These are phyloP conservation scores for Ustilago cynodontis DNA, from an alignment of 1,284 basidiomycete genomes.

Conservation along the genomic window DNA sequence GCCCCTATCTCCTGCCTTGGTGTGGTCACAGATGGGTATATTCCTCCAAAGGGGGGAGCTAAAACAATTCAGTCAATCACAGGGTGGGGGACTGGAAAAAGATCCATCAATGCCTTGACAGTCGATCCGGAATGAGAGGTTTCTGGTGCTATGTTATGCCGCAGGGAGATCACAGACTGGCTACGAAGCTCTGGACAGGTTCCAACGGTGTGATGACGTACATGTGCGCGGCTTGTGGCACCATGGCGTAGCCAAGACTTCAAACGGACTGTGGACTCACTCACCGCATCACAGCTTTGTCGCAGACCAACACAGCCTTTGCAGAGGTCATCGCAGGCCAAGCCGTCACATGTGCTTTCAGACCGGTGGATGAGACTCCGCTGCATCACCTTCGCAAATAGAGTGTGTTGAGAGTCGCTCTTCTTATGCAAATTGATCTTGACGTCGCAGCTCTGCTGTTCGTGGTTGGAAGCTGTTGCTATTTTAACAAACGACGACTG, in stretches of 20 bases:
- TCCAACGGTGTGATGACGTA: conserved; percentile 16
- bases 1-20: too few species aligned
- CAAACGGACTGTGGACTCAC: not conserved
- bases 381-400: not conserved
- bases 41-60: too few species aligned
- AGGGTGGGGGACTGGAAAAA: not conserved
- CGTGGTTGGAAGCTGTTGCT: too few species aligned
- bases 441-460: not conserved
- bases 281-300: conserved; percentile 2
- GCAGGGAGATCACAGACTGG: too few species aligned
- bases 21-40: too few species aligned
- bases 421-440: not conserved
- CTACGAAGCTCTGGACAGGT: too few species aligned
- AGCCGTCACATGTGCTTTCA: conserved; percentile 6
- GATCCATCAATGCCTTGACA: not conserved
- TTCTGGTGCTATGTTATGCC: too few species aligned
- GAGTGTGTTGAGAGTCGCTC: not conserved
- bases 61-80: too few species aligned
- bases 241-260: conserved; percentile 6
- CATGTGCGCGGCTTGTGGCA: not conserved
- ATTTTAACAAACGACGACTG: too few species aligned
- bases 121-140: conserved; percentile 1
- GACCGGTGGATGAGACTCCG: not conserved
- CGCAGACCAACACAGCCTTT: not conserved
- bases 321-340: not conserved